Percentiles rank a stretch among this genome's conserved stretches.
Evolutionary conservation across 345 rosid genomes (phyloP).

Genomic region (Sapria himalayana): DNA sequence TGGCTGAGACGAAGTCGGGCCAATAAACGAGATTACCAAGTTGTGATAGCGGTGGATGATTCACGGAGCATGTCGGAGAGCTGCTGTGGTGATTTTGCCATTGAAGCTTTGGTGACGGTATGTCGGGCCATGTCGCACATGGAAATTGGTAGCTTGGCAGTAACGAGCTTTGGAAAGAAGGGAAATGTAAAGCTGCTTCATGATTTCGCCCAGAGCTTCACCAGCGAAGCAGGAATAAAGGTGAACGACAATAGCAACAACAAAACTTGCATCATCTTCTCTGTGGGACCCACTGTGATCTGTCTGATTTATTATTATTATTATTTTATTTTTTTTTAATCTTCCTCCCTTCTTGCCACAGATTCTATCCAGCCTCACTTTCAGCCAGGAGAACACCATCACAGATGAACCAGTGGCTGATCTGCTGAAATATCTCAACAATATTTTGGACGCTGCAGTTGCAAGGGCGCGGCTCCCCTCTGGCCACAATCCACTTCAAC

Average conservation of each 20-base stretch:
- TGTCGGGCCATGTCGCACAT: slow-evolving; percentile 83
- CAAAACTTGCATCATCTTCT: neutral
- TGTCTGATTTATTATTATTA: neutral
- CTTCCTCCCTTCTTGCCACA: slow-evolving; percentile 14
- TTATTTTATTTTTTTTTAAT: neutral
- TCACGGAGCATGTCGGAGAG: slow-evolving; percentile 84
- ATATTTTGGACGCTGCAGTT: slow-evolving; percentile 52
- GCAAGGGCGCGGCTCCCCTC: slow-evolving; percentile 50
- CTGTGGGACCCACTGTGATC: neutral
- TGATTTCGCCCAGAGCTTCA: slow-evolving; percentile 75
- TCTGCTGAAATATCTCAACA: slow-evolving; percentile 40
- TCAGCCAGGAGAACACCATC: slow-evolving; percentile 71
- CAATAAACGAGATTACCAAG: slow-evolving; percentile 90
- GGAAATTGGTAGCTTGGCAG: slow-evolving; percentile 88
- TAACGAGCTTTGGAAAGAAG: slow-evolving; percentile 70
- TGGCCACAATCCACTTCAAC: slow-evolving; percentile 92
- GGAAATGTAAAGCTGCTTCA: slow-evolving; percentile 67
- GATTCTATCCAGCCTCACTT: slow-evolving; percentile 75
- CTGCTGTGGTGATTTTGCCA: slow-evolving; percentile 72
- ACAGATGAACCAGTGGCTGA: slow-evolving; percentile 64
- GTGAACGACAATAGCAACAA: slow-evolving; percentile 17
- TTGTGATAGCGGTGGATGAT: slow-evolving; percentile 80
- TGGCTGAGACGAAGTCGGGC: slow-evolving; percentile 94
- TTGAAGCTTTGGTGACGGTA: slow-evolving; percentile 78
- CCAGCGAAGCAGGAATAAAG: slow-evolving; percentile 66